Conservation (phyloP, 2,329 filamentous ascomycete species). For the Nannizziopsis arthrosporioides region DNA sequence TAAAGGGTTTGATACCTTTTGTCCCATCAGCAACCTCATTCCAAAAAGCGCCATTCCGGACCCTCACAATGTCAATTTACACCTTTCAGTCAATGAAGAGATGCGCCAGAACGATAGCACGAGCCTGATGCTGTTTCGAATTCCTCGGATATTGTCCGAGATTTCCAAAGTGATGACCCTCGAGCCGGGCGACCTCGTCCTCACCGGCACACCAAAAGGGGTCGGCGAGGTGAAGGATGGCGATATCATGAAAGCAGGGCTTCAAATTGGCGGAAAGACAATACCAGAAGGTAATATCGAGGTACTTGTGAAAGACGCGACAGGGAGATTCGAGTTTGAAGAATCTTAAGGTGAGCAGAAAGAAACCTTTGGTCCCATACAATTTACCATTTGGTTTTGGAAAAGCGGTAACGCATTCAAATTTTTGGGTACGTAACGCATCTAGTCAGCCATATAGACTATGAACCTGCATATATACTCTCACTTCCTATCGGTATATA, state of each 20-base stretch:
- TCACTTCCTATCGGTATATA: neutral
- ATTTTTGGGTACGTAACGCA: too few species aligned
- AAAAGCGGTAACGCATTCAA: neutral
- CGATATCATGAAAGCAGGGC: conserved; percentile 74
- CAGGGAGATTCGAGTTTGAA: conserved; percentile 62
- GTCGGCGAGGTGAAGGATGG: conserved; percentile 77
- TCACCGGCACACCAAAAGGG: conserved; percentile 96
- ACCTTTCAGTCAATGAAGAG: conserved; percentile 70
- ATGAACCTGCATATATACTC: too few species aligned
- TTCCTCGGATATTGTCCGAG: conserved; percentile 76
- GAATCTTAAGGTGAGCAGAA: conserved; percentile 39
- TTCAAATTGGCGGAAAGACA: conserved; percentile 69
- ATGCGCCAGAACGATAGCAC: conserved; percentile 75
- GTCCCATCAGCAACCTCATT: conserved; percentile 74
- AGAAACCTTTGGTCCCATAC: neutral
- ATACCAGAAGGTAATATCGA: conserved; percentile 75
- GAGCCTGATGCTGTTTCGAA: conserved; percentile 85
- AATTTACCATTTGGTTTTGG: neutral
- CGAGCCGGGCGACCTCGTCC: conserved; percentile 78
- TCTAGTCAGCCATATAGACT: too few species aligned
- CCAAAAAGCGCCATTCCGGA: conserved; percentile 67
- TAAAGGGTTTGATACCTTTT: conserved; percentile 96
- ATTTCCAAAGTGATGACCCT: conserved; percentile 93
- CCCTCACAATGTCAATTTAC: conserved; percentile 79
- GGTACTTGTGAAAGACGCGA: conserved; percentile 68